Base-by-base conservation (phyloP, 2,329 filamentous ascomycete genomes). In the Colletotrichum abscissum region DNA sequence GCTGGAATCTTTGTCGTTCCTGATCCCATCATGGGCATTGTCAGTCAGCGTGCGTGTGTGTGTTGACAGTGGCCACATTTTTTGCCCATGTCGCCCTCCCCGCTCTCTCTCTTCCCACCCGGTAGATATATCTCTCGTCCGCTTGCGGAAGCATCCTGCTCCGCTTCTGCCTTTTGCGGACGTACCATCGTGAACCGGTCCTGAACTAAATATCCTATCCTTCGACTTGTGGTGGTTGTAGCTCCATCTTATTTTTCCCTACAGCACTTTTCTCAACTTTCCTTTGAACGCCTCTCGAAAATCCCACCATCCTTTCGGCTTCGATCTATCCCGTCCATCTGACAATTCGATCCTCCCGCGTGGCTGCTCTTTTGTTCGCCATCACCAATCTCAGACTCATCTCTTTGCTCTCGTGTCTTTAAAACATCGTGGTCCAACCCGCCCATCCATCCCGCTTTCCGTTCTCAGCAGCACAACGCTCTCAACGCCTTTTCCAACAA, bases 81-180 rank as follows among this genome's bases (percentile, higher is more conserved):
- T 42, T 42, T 42, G 38, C 38, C 38, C 38, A 42, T 16, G 38
- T 19, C 38, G 38, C 26, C 60, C 28, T 19, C 28, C 5, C 60
- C 3, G 19, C 11, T n/a, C 42, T 22, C 42, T 22, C 11, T 63
- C 26, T 33, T 19, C 3, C 26, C n/a, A 42, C 9, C 24, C 60
- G 28, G 52, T 22, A 33, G n/a, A 28, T 60, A 66, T 52, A 70
- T 52, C 49, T 30, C 35, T 22, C 2, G n/a, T 56, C 60, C 57
- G 67, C 57, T 71, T 66, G 55, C 70, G 67, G 69, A 72, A 64
- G 24, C n/a, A 24, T 24, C 22, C 57, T 28, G 28, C 26, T 58
- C 54, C 28, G 63, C n/a, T 2, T 6, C 55, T 55, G 5, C 38
- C 54, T 28, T 42, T 73, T 73, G 70, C 70, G 55, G 70, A 64